Percentiles rank a stretch among this genome's conserved stretches.
Evolutionary conservation across 139 green algal species (phyloP).

Genomic region (Mychonastes homosphaera): DNA sequence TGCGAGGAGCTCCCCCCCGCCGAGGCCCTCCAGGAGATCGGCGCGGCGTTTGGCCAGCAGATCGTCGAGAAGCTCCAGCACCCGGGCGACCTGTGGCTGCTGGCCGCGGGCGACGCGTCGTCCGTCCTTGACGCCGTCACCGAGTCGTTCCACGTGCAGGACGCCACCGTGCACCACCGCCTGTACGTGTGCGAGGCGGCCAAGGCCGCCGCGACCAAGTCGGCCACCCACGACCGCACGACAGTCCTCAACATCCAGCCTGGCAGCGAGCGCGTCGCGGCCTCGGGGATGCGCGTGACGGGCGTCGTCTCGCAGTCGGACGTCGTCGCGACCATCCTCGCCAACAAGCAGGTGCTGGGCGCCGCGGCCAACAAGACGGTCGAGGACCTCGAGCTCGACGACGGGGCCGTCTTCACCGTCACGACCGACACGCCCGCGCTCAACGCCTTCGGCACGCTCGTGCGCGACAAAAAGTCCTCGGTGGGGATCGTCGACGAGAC

Average conservation of each 20-base stretch:
- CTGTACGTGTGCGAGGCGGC: conserved; percentile 25
- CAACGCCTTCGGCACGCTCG: conserved; percentile 27
- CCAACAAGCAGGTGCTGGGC: conserved; percentile 17
- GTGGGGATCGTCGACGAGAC: conserved; percentile 21
- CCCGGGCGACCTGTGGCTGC: conserved; percentile 22
- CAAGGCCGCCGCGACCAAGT: conserved; percentile 2
- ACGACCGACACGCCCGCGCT: conserved; percentile 12
- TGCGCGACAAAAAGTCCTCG: conserved; percentile 29
- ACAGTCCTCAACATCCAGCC: conserved; percentile 24
- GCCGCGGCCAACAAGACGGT: conserved; percentile 1
- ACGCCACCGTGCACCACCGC: conserved; percentile 24
- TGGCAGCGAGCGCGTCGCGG: conserved; percentile 18
- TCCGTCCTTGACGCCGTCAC: conserved; percentile 19
- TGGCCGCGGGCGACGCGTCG: conserved; percentile 12
- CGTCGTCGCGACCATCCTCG: conserved; percentile 22
- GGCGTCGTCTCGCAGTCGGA: conserved; percentile 29
- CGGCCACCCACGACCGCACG: conserved; percentile 10
- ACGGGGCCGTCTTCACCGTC: conserved; percentile 14
- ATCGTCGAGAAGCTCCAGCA: conserved; percentile 25
- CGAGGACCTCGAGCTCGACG: conserved; percentile 23
- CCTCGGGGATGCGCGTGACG: conserved; percentile 18
- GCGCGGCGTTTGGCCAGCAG: not conserved
- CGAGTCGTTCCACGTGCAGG: conserved; percentile 20
- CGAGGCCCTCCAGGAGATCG: not conserved
- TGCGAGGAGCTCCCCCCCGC: not conserved